phyloP scores from a whole-genome alignment of 2,329 filamentous ascomycete species.

The Cadophora sp. region DNA sequence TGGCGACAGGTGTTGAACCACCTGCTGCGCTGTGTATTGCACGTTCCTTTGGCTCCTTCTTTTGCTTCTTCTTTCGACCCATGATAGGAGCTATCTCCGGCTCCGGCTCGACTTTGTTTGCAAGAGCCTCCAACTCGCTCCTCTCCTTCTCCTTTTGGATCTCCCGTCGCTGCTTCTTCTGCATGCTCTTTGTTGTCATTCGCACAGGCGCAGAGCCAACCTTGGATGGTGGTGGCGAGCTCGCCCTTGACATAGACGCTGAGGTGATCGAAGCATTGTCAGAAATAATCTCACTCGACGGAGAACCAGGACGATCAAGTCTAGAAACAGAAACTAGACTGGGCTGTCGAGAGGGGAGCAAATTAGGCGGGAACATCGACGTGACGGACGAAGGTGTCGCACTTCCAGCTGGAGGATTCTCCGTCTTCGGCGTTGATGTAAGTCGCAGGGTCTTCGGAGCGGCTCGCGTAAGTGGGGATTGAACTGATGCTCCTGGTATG shows the following conservation, averaged over 20 bases:
- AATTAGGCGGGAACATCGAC: slow-evolving; percentile 48
- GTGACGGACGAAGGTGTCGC: slow-evolving; percentile 44
- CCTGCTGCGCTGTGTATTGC: slow-evolving; percentile 43
- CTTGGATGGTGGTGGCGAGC: slow-evolving; percentile 71
- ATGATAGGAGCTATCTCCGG: slow-evolving; percentile 72
- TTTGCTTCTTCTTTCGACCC: slow-evolving; percentile 84
- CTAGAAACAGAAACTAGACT: slow-evolving; percentile 55
- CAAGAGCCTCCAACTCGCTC: slow-evolving; percentile 60
- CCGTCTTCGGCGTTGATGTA: slow-evolving; percentile 69
- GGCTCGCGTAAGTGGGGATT: slow-evolving; percentile 58
- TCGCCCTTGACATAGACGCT: slow-evolving; percentile 73
- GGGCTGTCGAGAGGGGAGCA: slow-evolving; percentile 56
- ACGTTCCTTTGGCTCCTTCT: slow-evolving; percentile 81
- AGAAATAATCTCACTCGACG: slow-evolving; percentile 76
- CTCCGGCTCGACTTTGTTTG: slow-evolving; percentile 50
- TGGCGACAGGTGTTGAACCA: slow-evolving; percentile 40
- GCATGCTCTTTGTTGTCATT: slow-evolving; percentile 77
- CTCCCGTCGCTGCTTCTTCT: slow-evolving; percentile 78
- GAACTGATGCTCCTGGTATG: slow-evolving; percentile 54
- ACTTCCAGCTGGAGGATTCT: slow-evolving; percentile 53
- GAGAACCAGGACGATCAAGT: slow-evolving; percentile 70
- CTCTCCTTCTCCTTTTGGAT: slow-evolving; percentile 68
- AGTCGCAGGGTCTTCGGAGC: slow-evolving; percentile 73
- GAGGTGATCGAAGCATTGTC: slow-evolving; percentile 79
- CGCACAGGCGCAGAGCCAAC: slow-evolving; percentile 74